Conservation (phyloP, 2,329 filamentous ascomycete species). For the Sporothrix dimorphospora region DNA sequence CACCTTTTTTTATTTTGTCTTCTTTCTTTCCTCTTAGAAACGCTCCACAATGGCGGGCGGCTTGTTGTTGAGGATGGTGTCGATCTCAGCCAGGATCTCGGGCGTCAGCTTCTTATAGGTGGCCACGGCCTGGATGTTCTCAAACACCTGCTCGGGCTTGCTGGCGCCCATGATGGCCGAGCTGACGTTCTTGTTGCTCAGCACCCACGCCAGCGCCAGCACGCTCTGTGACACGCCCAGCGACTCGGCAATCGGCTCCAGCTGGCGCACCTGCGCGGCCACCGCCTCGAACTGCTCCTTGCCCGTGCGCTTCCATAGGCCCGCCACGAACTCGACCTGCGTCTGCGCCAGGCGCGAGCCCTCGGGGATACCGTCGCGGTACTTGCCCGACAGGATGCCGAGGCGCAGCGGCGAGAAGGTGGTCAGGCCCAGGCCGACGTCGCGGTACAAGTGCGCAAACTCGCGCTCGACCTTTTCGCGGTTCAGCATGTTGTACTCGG, state of each 20-base stretch:
- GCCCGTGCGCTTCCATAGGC: constrained; percentile 57
- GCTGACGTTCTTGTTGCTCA: constrained; percentile 64
- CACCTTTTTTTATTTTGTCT: neutral
- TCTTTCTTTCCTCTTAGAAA: constrained; percentile 31
- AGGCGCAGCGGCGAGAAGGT: constrained; percentile 56
- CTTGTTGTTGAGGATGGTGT: constrained; percentile 62
- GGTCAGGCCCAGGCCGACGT: constrained; percentile 59
- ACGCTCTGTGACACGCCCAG: constrained; percentile 61
- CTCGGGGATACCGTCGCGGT: constrained; percentile 64
- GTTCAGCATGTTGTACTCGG: constrained; percentile 66
- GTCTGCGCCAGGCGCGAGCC: constrained; percentile 62
- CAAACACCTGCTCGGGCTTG: constrained; percentile 60
- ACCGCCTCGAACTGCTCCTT: constrained; percentile 55
- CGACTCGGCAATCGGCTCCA: constrained; percentile 65
- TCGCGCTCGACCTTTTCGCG: constrained; percentile 57
- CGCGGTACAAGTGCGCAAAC: constrained; percentile 59
- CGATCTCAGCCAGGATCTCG: constrained; percentile 63
- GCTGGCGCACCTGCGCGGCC: constrained; percentile 59
- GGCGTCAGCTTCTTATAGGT: constrained; percentile 60
- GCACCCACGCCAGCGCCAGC: constrained; percentile 64
- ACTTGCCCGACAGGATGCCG: constrained; percentile 64
- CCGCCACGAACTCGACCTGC: constrained; percentile 59
- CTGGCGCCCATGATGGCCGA: constrained; percentile 66
- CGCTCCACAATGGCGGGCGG: constrained; percentile 49
- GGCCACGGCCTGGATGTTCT: constrained; percentile 59